Conservation (phyloP, 306 rosid genomes). For the cucumber (Cucumis sativus) region DNA sequence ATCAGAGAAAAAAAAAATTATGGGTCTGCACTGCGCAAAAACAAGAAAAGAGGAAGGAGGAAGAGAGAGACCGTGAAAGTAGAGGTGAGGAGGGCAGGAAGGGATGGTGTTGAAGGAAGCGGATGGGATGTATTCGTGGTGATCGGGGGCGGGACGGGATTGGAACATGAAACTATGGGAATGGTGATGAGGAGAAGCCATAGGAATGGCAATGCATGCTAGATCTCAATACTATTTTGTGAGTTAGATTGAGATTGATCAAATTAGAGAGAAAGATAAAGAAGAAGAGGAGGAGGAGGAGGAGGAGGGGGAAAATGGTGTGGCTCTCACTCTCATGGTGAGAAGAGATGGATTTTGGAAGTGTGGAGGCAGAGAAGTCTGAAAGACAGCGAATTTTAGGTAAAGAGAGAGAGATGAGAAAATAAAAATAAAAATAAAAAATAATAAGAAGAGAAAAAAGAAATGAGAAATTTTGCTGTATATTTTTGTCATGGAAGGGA, state of each 20-base stretch:
- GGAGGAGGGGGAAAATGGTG: slow-evolving; percentile 28
- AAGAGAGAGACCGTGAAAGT: slow-evolving; percentile 38
- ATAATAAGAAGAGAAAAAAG: not conserved
- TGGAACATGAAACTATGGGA: slow-evolving; percentile 73
- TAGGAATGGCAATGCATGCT: slow-evolving; percentile 31
- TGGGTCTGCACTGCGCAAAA: too few relatives aligned
- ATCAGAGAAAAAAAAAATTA: too few relatives aligned
- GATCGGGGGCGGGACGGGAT: slow-evolving; percentile 34
- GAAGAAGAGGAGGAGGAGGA: slow-evolving; percentile 12
- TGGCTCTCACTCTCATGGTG: slow-evolving; percentile 90
- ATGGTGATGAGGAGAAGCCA: slow-evolving; percentile 26
- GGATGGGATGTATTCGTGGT: slow-evolving; percentile 27
- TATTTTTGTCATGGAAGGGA: slow-evolving; percentile 20
- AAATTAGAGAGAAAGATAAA: not conserved
- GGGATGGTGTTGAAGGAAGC: slow-evolving; percentile 5
- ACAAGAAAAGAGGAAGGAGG: not conserved
- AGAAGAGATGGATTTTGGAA: slow-evolving; percentile 38
- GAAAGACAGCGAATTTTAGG: slow-evolving; percentile 12
- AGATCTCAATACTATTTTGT: not conserved
- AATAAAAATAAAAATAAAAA: too few relatives aligned
- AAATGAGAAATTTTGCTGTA: slow-evolving; percentile 10
- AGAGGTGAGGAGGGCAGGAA: slow-evolving; percentile 20
- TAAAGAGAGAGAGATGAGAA: slow-evolving; percentile 6
- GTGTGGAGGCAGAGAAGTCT: slow-evolving; percentile 12
- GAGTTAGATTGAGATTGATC: not conserved